A percentile compares a stretch with the other conserved stretches of the same genome.
Conservation (phyloP, 768 basidiomycete species). For the Royoungia palumana region DNA sequence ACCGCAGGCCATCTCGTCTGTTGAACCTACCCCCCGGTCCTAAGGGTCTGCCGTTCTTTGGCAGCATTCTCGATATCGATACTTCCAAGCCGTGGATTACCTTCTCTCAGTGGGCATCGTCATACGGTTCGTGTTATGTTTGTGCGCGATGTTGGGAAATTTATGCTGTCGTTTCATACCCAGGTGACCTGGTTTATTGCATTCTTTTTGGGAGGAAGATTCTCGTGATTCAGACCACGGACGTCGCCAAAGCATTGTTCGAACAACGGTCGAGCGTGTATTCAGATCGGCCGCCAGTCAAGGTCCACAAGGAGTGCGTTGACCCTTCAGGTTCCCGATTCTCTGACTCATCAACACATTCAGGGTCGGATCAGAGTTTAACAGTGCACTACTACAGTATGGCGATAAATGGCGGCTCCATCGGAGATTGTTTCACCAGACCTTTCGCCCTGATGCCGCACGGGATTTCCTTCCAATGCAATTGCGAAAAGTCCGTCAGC, state of each 20-base stretch:
- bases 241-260: conserved; percentile 33
- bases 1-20: conserved; percentile 4
- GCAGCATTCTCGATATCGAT: conserved; percentile 26
- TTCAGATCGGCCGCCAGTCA: conserved; percentile 37
- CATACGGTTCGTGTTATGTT: conserved; percentile 18
- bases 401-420: conserved; percentile 32
- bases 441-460: conserved; percentile 28
- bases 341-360: background rate
- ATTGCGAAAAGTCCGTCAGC: conserved; percentile 27
- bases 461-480: conserved; percentile 25
- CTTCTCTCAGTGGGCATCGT: conserved; percentile 31
- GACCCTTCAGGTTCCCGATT: background rate
- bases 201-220: conserved; percentile 32
- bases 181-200: conserved; percentile 33
- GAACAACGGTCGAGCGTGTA: conserved; percentile 36
- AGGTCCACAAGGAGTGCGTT: conserved; percentile 23
- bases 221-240: conserved; percentile 31
- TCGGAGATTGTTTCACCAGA: conserved; percentile 32
- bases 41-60: conserved; percentile 30
- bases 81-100: conserved; percentile 29
- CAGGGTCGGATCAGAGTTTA: conserved; percentile 31
- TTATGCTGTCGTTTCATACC: conserved; percentile 1
- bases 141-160: background rate
- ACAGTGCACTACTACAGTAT: conserved; percentile 29
- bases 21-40: conserved; percentile 29